Evolutionary conservation across 306 rosid species (phyloP).

Genomic region (Ceratonia siliqua): DNA sequence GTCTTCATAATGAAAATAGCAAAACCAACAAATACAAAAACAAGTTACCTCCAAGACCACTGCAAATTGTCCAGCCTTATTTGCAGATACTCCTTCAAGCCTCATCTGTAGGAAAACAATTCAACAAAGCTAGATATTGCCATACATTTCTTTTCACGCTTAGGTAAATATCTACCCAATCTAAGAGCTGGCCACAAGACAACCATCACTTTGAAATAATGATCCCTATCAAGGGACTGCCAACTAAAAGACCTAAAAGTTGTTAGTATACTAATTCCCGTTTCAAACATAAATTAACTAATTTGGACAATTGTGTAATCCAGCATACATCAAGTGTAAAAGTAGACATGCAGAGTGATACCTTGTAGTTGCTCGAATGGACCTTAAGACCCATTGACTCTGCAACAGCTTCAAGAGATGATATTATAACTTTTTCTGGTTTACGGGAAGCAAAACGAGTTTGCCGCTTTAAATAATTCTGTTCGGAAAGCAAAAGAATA

Average conservation of each 20-base stretch:
- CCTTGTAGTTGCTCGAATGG: slow-evolving; percentile 83
- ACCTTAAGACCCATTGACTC: slow-evolving; percentile 77
- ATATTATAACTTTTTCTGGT: slow-evolving; percentile 76
- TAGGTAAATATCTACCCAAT: slow-evolving; percentile 21
- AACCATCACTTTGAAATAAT: background rate
- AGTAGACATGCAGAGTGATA: slow-evolving; percentile 28
- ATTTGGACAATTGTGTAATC: slow-evolving; percentile 3
- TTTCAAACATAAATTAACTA: background rate
- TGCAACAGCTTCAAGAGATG: slow-evolving; percentile 75
- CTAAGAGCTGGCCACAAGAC: slow-evolving; percentile 14
- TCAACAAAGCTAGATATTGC: background rate
- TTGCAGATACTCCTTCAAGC: slow-evolving; percentile 69
- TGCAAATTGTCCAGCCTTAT: slow-evolving; percentile 66
- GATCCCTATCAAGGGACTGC: slow-evolving; percentile 2
- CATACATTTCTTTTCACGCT: slow-evolving; percentile 7
- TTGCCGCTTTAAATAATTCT: slow-evolving; percentile 90
- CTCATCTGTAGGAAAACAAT: slow-evolving; percentile 59
- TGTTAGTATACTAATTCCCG: slow-evolving; percentile 4
- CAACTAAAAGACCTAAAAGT: background rate
- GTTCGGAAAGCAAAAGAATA: slow-evolving; percentile 36
- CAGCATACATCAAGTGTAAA: background rate
- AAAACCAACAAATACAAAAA: slow-evolving; percentile 15
- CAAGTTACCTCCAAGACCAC: slow-evolving; percentile 83
- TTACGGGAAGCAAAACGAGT: slow-evolving; percentile 89
- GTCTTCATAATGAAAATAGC: background rate